Conservation (phyloP, 257 asterid genomes). For the Plantago ovata region DNA sequence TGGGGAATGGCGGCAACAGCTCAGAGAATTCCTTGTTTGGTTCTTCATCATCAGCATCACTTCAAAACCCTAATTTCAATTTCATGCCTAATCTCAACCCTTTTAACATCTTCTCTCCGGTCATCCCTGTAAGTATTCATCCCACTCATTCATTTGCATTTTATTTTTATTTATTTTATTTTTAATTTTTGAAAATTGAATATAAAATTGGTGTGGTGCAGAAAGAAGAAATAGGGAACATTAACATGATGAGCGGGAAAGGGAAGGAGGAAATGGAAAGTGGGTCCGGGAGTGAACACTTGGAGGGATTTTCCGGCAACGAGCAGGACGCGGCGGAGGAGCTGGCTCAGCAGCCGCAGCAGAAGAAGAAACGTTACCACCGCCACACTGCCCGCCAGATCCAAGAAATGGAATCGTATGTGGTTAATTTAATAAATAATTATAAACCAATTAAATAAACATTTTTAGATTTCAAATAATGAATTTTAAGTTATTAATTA, state of each 20-base stretch:
- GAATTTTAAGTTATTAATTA: too few species aligned
- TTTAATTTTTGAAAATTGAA: not conserved
- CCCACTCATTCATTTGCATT: not conserved
- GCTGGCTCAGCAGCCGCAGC: slow-evolving; percentile 25
- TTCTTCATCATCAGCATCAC: slow-evolving; percentile 33
- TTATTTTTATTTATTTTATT: not conserved
- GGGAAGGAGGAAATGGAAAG: slow-evolving; percentile 76
- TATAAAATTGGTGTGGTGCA: slow-evolving; percentile 5
- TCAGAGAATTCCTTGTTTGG: slow-evolving; percentile 33
- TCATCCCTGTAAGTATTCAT: slow-evolving; percentile 51
- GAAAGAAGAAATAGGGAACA: slow-evolving; percentile 69
- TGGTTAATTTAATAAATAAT: too few species aligned
- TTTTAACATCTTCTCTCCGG: slow-evolving; percentile 77
- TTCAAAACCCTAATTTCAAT: slow-evolving; percentile 67
- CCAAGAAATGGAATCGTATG: slow-evolving; percentile 95
- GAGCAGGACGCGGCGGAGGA: slow-evolving; percentile 50
- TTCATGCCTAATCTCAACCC: slow-evolving; percentile 77
- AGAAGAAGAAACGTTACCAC: slow-evolving; percentile 84
- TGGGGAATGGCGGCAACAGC: slow-evolving; percentile 33
- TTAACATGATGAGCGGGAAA: slow-evolving; percentile 22
- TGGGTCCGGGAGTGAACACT: slow-evolving; percentile 83
- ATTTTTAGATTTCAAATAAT: too few species aligned
- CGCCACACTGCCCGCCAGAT: slow-evolving; percentile 91
- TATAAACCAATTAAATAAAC: too few species aligned
- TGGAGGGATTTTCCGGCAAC: slow-evolving; percentile 65